Base-by-base conservation (phyloP, 2,329 filamentous ascomycete species). In the Chaetomiaceae sp. region DNA sequence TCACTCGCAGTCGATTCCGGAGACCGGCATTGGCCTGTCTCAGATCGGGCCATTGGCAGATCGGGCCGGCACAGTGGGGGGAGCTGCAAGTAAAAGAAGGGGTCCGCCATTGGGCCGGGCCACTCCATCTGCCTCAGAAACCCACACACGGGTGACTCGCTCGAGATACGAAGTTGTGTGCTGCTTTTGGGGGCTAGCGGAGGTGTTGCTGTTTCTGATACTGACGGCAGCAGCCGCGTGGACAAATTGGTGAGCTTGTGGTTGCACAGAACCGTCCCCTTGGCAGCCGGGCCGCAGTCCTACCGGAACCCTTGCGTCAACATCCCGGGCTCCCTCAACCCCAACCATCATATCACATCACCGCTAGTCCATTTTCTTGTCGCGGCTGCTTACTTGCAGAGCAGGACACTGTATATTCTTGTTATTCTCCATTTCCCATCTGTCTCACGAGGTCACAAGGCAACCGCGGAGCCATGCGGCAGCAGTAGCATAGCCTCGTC, bases 401-500 rank as follows among this genome's bases (percentile, higher is more conserved):
- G 34, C 5, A 10, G 20, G n/a, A 10, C 12, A n/a, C 20, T 31
- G 14, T 21, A 25, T 5, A 30, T 19, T 35, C 13, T 25, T 17
- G 21, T 21, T 27, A 14, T 19, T 3, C 25, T 19, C 20, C 12
- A n/a, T 30, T 21, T 25, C 35, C 48, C 25, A 34, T 20, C 27
- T 6, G 10, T 14, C 37, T 34, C n/a, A 44, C 25, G 14, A 23
- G 25, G 25, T 31, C 48, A 33, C 19, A 50, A 17, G 38, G 16
- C 21, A 30, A n/a, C 48, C 19, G 35, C 30, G 10, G 10, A 8
- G 19, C 9, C 35, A 19, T 30, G 9, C 35, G n/a, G n/a, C n/a
- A n/a, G n/a, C n/a, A n/a, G n/a, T 30, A 44, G 14, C 48, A 46
- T 37, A 41, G 42, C 49, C 49, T 27, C 42, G 43, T 46, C 38